Percentiles rank a stretch among this genome's conserved stretches.
Evolutionary conservation across 352 stramenopile species (phyloP).

Genomic region (Saprolegnia parasitica): DNA sequence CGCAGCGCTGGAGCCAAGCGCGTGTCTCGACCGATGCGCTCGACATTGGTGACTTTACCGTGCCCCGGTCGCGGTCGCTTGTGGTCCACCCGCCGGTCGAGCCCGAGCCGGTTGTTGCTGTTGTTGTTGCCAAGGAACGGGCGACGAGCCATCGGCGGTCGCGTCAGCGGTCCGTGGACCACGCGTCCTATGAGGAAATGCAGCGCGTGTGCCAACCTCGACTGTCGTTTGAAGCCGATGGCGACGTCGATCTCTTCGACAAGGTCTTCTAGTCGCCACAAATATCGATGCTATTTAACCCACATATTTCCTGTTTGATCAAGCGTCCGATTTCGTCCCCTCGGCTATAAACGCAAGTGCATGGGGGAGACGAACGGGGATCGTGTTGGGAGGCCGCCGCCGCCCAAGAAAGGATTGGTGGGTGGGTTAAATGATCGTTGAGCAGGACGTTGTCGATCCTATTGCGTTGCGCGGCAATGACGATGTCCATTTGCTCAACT

Average conservation of each 20-base stretch:
- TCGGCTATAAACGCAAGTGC: too few species aligned
- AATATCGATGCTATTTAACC: neutral
- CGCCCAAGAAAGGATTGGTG: too few species aligned
- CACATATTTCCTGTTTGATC: too few species aligned
- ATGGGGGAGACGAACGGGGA: too few species aligned
- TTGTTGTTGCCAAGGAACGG: neutral
- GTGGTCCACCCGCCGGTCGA: neutral
- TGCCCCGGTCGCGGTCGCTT: neutral
- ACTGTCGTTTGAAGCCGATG: constrained; percentile 9
- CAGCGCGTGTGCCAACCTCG: constrained; percentile 9
- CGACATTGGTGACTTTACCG: neutral
- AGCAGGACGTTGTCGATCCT: too few species aligned
- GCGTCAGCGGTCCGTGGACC: neutral
- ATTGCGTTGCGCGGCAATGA: too few species aligned
- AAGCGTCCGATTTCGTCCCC: too few species aligned
- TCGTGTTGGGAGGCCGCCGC: too few species aligned
- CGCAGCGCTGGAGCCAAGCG: neutral
- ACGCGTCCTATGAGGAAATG: neutral
- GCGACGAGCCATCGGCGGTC: neutral
- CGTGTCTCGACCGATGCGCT: neutral
- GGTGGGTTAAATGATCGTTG: too few species aligned
- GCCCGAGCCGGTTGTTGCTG: neutral
- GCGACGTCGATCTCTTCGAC: constrained; percentile 24
- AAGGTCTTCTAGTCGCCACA: constrained; percentile 23
- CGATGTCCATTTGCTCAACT: too few species aligned